These are phyloP conservation scores for Tricholoma flavovirens DNA, from an alignment of 768 basidiomycete species.

Conservation along the genomic window DNA sequence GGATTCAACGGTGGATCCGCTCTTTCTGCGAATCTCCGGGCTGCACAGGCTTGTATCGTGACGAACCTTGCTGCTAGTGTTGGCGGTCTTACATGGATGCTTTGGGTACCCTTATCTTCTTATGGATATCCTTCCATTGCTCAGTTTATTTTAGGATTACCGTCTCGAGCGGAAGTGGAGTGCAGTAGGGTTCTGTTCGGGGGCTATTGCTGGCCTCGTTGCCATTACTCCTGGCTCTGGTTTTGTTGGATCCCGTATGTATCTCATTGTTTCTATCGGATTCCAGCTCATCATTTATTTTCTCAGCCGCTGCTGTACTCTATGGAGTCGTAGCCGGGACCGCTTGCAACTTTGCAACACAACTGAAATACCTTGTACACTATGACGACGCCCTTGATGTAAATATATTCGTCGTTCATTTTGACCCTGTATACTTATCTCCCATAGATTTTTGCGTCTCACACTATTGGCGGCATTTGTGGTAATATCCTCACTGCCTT, in stretches of 20 bases:
- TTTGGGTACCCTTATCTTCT: conserved; percentile 50
- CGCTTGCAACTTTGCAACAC: conserved; percentile 91
- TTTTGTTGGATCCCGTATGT: conserved; percentile 70
- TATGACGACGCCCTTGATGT: conserved; percentile 84
- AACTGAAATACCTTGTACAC: conserved; percentile 76
- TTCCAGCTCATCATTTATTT: background rate
- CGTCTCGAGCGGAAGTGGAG: conserved; percentile 92
- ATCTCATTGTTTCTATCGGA: background rate
- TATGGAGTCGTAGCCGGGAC: conserved; percentile 85
- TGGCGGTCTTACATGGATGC: conserved; percentile 90
- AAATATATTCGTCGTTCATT: conserved; percentile 16
- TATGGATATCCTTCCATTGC: background rate
- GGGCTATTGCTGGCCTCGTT: conserved; percentile 86
- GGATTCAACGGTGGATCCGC: conserved; percentile 94
- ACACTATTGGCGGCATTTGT: conserved; percentile 71
- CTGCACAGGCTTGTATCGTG: conserved; percentile 83
- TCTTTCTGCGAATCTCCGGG: conserved; percentile 82
- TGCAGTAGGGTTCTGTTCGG: conserved; percentile 92
- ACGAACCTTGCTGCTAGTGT: conserved; percentile 90
- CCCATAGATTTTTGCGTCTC: conserved; percentile 80
- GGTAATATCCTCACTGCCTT: conserved; percentile 83
- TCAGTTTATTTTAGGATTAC: conserved; percentile 56
- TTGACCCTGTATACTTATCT: conserved; percentile 1
- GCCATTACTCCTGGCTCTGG: conserved; percentile 86
- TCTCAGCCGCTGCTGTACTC: conserved; percentile 67